Base-by-base conservation (phyloP, 2,329 filamentous ascomycete species). In the Lasiodiplodia theobromae region DNA sequence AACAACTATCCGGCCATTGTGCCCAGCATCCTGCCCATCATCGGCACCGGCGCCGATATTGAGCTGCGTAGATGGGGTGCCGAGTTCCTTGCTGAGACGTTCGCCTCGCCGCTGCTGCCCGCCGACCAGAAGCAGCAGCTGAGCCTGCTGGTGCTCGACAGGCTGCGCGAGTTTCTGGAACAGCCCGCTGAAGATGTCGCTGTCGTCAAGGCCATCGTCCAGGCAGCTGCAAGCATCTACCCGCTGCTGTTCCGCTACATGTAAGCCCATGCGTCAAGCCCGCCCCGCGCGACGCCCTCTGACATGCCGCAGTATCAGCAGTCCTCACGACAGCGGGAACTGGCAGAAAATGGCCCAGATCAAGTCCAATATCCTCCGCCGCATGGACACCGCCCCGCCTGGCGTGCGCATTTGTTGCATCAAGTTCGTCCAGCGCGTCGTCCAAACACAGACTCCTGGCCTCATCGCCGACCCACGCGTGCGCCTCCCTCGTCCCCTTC, bases 31-130 rank as follows among this genome's bases (percentile, higher is more conserved):
- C 84, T 98, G n/a, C 94, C 94, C 68, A 94, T 98, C 75, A 92
- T 97, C 80, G 90, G 91, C 70, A 87, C 92, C 71, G 87, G 88
- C 57, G 74, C 77, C 54, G 74, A 72, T 70, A 82, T 97, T 68
- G 93, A 97, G 80, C 84, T 98, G 75, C 91, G 94, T 80, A 86
- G 94, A 91, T 99, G 96, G 96, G 96, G 95, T 31, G 91, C 94
- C 71, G 94, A 97, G 70, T 99, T 99, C 77, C 85, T 99, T 53
- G 94, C 95, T 68, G 96, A 99, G 83, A 94, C 94, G 2, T 98
- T 99, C 82, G 91, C 96, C 68, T 96, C 93, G 70, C 96, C 96
- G n/a, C 89, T 91, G 25, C 86, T 98, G 74, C 84, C 90, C 23
- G 85, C 88, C 69, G 86, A 90, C 65, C 89, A 92, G 79, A 99